Base-by-base conservation (phyloP, 306 rosid species). In the Alnus glutinosa region DNA sequence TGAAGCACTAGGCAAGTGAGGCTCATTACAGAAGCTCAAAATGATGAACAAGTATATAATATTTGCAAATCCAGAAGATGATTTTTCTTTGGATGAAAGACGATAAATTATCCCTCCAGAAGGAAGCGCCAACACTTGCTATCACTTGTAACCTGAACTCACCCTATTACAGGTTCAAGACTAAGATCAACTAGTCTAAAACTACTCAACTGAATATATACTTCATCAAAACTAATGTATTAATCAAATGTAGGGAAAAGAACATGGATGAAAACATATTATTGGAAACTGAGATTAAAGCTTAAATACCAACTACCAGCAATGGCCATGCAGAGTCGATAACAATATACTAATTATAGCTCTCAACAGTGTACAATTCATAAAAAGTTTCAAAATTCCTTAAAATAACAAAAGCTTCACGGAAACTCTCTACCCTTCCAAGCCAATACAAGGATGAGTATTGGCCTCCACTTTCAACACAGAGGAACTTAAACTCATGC, bases 401-500 rank as follows among this genome's bases (percentile, higher is more conserved):
- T 9, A 37, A 42, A 42, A 77, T 59, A 47, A 30, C 1, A 19
- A 32, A 6, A 55, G 52, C 64, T 52, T 57, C 36, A 51, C 32
- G 55, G 13, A 47, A 74, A 63, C 18, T 67, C 57, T 48, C 80
- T 87, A 94, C 98, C 97, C 95, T 86, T 88, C 98, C 98, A 55
- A 85, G 91, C 97, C 97, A 91, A 81, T 91, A 92, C 71, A 89
- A 80, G 80, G 92, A 49, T 62, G 97, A 85, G 59, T 48, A 75
- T 83, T 88, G 88, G 77, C 82, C 94, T 80, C 85, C 85, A 57
- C 86, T 79, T 77, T 85, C 90, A 61, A 87, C 87, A 86, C 85
- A 84, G 50, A 94, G 96, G 75, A 83, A 84, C 86, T 92, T 94
- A 76, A 91, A 89, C 90, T 94, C 93, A 47, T 94, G 97, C 89